Evolutionary conservation across 805 yeast genomes (phyloP).

Genomic region (Candida argentea): DNA sequence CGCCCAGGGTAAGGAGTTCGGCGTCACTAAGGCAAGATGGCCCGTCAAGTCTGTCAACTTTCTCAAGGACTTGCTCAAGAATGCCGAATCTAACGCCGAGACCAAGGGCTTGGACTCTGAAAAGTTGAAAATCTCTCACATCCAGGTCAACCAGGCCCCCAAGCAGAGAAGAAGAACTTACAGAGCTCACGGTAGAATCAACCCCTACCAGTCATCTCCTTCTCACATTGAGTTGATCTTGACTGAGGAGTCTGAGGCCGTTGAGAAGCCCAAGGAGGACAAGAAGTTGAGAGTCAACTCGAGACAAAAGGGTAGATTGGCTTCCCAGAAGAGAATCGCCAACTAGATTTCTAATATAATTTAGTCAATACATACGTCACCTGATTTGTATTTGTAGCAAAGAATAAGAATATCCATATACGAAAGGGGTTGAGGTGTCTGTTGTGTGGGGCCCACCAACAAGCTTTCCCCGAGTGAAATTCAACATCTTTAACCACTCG

Average conservation of each 20-base stretch:
- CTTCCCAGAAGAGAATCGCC: conserved; percentile 76
- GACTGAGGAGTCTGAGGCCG: conserved; percentile 90
- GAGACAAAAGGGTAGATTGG: conserved; percentile 89
- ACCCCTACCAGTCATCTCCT: conserved; percentile 98
- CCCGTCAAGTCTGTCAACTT: conserved; percentile 97
- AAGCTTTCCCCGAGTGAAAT: too few species aligned
- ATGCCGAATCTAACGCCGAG: conserved; percentile 99
- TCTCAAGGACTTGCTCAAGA: conserved; percentile 87
- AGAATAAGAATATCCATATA: too few species aligned
- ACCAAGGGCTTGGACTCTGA: conserved; percentile 95
- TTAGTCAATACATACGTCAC: too few species aligned
- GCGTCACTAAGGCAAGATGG: conserved; percentile 99
- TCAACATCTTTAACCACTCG: too few species aligned
- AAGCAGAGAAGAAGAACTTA: conserved; percentile 99
- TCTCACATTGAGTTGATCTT: conserved; percentile 97
- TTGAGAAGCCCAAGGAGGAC: conserved; percentile 80
- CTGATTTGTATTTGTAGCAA: too few species aligned
- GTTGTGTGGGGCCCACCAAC: too few species aligned
- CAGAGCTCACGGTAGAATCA: conserved; percentile 99
- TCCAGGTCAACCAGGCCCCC: conserved; percentile 99
- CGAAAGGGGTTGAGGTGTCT: too few species aligned
- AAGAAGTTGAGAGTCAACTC: conserved; percentile 64
- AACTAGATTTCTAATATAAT: too few species aligned
- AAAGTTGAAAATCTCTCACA: conserved; percentile 91
- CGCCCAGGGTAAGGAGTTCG: conserved; percentile 99